Evolutionary conservation across 148 eudicot genomes (phyloP).

Genomic region (Spergularia bocconei): DNA sequence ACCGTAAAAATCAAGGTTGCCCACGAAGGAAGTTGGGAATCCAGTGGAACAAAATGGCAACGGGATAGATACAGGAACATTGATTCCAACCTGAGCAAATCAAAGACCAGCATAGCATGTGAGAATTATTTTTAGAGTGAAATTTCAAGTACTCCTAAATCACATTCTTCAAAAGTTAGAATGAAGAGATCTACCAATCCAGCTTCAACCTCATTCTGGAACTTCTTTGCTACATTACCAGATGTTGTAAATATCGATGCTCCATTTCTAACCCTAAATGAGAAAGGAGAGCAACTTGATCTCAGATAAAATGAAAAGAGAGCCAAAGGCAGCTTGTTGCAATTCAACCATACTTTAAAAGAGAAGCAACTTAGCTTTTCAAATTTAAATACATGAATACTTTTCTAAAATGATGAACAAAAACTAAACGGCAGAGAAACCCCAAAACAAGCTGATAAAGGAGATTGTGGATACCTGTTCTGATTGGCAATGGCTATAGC

Average conservation of each 20-base stretch:
- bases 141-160: background rate
- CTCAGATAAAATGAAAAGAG: background rate
- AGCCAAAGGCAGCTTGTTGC: background rate
- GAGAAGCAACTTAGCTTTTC: background rate
- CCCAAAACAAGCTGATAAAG: slow-evolving; percentile 12
- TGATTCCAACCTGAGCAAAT: slow-evolving; percentile 39
- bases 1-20: slow-evolving; percentile 33
- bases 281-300: background rate
- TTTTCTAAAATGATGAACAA: background rate
- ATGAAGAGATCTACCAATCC: slow-evolving; percentile 30
- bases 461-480: slow-evolving; percentile 30
- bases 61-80: slow-evolving; percentile 38
- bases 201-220: slow-evolving; percentile 44
- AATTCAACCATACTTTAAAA: background rate
- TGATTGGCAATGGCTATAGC: slow-evolving; percentile 40
- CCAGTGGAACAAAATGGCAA: slow-evolving; percentile 40
- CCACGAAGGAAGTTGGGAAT: slow-evolving; percentile 23
- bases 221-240: slow-evolving; percentile 35
- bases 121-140: background rate
- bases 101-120: slow-evolving; percentile 14
- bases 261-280: slow-evolving; percentile 32
- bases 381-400: too few relatives aligned
- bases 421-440: background rate
- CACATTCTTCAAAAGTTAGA: background rate
- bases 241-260: slow-evolving; percentile 45